phyloP scores from a whole-genome alignment of 768 basidiomycete genomes.

The Lactifluus piperatus region DNA sequence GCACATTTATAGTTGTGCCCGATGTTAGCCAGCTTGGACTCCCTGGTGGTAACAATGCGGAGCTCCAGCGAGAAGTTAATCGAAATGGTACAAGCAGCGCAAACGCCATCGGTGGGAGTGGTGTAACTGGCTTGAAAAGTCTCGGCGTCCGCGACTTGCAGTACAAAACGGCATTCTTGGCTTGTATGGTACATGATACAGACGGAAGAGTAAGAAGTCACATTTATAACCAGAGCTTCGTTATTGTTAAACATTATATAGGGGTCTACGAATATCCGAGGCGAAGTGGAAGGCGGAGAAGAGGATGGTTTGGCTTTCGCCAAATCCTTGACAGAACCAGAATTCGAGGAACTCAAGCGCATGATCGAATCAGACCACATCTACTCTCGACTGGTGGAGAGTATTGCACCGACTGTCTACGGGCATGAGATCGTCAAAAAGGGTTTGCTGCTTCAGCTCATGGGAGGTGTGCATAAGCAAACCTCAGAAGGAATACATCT shows the following conservation, averaged over 20 bases:
- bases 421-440: slow-evolving; percentile 99
- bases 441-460: slow-evolving; percentile 87
- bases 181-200: slow-evolving; percentile 92
- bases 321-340: slow-evolving; percentile 82
- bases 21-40: slow-evolving; percentile 95
- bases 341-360: slow-evolving; percentile 86
- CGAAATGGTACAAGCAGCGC: slow-evolving; percentile 50
- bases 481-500: slow-evolving; percentile 95
- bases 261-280: slow-evolving; percentile 83
- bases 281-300: slow-evolving; percentile 76
- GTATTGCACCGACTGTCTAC: slow-evolving; percentile 96
- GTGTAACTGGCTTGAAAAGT: slow-evolving; percentile 90
- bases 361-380: slow-evolving; percentile 97
- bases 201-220: slow-evolving; percentile 67
- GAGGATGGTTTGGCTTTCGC: slow-evolving; percentile 79
- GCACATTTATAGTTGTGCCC: slow-evolving; percentile 96
- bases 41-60: slow-evolving; percentile 87
- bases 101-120: slow-evolving; percentile 61
- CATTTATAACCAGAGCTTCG: background rate
- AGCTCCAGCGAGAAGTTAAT: slow-evolving; percentile 81
- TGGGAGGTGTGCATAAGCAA: slow-evolving; percentile 98
- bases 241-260: slow-evolving; percentile 24
- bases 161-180: slow-evolving; percentile 97
- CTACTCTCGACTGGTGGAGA: slow-evolving; percentile 86
- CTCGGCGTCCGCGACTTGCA: slow-evolving; percentile 92